These are phyloP conservation scores for Heritiera fomes DNA, from an alignment of 345 rosid genomes.

Conservation along the genomic window DNA sequence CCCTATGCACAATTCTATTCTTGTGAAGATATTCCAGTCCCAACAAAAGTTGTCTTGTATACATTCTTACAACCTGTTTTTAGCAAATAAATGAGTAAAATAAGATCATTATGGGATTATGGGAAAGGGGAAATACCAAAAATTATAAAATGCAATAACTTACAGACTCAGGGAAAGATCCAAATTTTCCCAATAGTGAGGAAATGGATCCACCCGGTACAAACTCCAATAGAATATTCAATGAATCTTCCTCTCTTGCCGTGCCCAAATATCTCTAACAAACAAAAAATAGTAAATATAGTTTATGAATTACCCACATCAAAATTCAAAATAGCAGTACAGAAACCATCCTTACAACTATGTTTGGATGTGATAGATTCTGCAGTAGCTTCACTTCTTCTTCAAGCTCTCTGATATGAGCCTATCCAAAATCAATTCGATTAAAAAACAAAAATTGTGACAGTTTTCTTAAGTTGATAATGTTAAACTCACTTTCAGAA, in stretches of 20 bases:
- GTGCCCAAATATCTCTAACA: slow-evolving; percentile 79
- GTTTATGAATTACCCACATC: not conserved
- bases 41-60: slow-evolving; percentile 63
- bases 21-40: slow-evolving; percentile 75
- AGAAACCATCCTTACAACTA: slow-evolving; percentile 45
- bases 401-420: slow-evolving; percentile 77
- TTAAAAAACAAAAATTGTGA: not conserved
- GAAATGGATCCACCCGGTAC: slow-evolving; percentile 91
- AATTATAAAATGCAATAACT: slow-evolving; percentile 32
- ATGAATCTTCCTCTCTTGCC: slow-evolving; percentile 66
- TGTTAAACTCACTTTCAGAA: not conserved
- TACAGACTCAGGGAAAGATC: slow-evolving; percentile 81
- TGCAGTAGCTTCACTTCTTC: slow-evolving; percentile 83
- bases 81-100: slow-evolving; percentile 17
- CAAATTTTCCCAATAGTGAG: slow-evolving; percentile 75
- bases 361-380: slow-evolving; percentile 82
- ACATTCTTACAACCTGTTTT: slow-evolving; percentile 67
- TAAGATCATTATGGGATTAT: not conserved
- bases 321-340: not conserved
- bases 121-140: slow-evolving; percentile 5
- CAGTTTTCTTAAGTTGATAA: not conserved
- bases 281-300: not conserved
- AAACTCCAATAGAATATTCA: slow-evolving; percentile 77
- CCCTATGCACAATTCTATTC: slow-evolving; percentile 87
- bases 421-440: slow-evolving; percentile 33